A percentile compares a stretch with the other conserved stretches of the same genome.
Evolutionary conservation across 768 basidiomycete species (phyloP).

Genomic region (Pluteus cervinus): DNA sequence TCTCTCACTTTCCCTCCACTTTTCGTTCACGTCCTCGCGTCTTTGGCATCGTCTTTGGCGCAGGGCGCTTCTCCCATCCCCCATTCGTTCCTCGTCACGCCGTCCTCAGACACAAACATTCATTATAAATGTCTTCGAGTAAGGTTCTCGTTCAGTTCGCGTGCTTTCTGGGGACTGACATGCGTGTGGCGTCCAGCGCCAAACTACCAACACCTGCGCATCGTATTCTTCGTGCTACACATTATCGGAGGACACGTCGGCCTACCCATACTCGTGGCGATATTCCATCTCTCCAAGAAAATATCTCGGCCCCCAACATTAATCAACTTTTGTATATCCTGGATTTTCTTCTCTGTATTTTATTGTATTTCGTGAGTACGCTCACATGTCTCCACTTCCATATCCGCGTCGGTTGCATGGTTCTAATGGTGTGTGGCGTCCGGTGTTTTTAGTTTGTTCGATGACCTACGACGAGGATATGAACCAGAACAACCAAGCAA

Average conservation of each 20-base stretch:
- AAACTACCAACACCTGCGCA: conserved; percentile 20
- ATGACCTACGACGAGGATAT: conserved; percentile 12
- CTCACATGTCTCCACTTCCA: too few relatives aligned
- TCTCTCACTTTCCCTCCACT: too few relatives aligned
- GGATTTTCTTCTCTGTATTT: conserved; percentile 48
- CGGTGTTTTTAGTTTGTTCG: conserved; percentile 1
- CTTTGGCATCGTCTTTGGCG: too few relatives aligned
- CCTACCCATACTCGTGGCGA: conserved; percentile 41
- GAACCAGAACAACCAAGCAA: conserved; percentile 16
- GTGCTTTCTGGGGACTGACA: too few relatives aligned
- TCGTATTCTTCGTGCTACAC: conserved; percentile 40
- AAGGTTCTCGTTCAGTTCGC: too few relatives aligned
- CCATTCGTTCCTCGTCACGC: too few relatives aligned
- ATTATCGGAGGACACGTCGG: conserved; percentile 48
- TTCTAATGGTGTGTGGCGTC: too few relatives aligned
- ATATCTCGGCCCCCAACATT: conserved; percentile 43
- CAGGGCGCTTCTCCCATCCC: too few relatives aligned
- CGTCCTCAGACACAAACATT: too few relatives aligned
- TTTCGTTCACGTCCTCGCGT: too few relatives aligned
- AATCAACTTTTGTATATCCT: conserved; percentile 52
- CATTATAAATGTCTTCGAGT: too few relatives aligned
- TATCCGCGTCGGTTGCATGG: too few relatives aligned
- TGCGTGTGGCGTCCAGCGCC: conserved; percentile 5
- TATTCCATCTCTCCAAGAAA: conserved; percentile 35
- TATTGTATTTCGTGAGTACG: conserved; percentile 49